These are phyloP conservation scores for Phytopythium cucurbitacearum DNA, from an alignment of 352 stramenopile species.

Conservation along the genomic window DNA sequence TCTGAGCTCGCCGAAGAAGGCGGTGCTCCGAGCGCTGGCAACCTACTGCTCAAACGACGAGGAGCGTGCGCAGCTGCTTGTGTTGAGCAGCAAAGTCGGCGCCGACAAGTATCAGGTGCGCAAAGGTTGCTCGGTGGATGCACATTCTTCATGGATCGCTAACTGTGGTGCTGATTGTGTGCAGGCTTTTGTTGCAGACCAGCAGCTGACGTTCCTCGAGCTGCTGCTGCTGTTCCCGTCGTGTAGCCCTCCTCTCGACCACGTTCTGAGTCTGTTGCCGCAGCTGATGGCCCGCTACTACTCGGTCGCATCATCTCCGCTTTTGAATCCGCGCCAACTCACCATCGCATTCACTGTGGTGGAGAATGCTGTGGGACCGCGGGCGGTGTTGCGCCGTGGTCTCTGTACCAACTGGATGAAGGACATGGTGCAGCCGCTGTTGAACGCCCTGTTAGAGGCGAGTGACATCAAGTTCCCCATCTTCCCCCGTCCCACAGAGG, in stretches of 20 bases:
- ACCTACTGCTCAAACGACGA: constrained; percentile 61
- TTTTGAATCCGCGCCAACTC: constrained; percentile 59
- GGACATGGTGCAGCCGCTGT: constrained; percentile 35
- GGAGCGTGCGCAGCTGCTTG: constrained; percentile 51
- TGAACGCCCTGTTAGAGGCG: constrained; percentile 5
- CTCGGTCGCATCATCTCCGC: constrained; percentile 92
- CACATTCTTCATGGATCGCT: background rate
- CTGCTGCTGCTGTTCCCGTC: constrained; percentile 92
- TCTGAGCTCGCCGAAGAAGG: constrained; percentile 74
- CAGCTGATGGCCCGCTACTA: constrained; percentile 94
- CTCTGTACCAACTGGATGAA: constrained; percentile 72
- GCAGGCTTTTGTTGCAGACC: constrained; percentile 78
- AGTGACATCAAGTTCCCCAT: constrained; percentile 56
- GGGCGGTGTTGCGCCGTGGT: constrained; percentile 33
- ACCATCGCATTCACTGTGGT: constrained; percentile 92
- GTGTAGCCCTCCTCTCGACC: constrained; percentile 82
- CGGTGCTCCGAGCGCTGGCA: constrained; percentile 53
- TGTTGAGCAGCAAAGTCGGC: constrained; percentile 68
- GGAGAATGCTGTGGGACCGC: constrained; percentile 59
- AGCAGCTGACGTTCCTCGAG: constrained; percentile 89
- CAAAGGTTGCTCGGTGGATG: background rate
- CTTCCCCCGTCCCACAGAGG: constrained; percentile 87
- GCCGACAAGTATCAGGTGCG: constrained; percentile 61
- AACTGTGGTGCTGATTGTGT: constrained; percentile 14
- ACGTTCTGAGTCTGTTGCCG: constrained; percentile 84